These are phyloP conservation scores for Aspergillus saccharolyticus DNA, from an alignment of 495 filamentous ascomycete species.

Conservation along the genomic window DNA sequence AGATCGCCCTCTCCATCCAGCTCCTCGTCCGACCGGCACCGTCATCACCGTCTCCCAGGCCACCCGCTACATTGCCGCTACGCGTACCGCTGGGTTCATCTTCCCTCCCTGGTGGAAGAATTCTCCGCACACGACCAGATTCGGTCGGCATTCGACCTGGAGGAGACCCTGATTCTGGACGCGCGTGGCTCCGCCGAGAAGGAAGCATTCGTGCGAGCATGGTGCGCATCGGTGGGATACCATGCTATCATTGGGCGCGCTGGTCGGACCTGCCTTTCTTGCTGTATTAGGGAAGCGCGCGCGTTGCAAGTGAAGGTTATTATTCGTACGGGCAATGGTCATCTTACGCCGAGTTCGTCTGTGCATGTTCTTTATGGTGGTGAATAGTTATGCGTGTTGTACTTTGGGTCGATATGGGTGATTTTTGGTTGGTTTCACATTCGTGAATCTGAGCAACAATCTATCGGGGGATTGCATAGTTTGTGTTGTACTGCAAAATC, in stretches of 20 bases:
- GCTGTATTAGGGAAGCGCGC: slow-evolving; percentile 65
- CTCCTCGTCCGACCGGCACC: slow-evolving; percentile 2
- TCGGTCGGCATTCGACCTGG: slow-evolving; percentile 16
- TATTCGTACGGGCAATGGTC: slow-evolving; percentile 48
- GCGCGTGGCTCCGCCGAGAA: slow-evolving; percentile 49
- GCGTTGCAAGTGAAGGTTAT: slow-evolving; percentile 63
- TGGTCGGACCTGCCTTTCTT: slow-evolving; percentile 59
- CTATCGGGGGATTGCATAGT: no score
- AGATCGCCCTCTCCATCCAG: slow-evolving; percentile 16
- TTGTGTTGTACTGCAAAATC: no score
- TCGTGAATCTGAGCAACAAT: no score
- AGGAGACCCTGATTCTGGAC: slow-evolving; percentile 47
- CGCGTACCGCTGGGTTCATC: slow-evolving; percentile 50
- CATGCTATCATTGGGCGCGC: slow-evolving; percentile 63
- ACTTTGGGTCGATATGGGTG: no score
- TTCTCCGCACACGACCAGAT: slow-evolving; percentile 6
- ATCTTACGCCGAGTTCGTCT: slow-evolving; percentile 3
- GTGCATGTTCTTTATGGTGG: slow-evolving; percentile 3
- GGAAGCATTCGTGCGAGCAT: slow-evolving; percentile 62
- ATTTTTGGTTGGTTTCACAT: no score
- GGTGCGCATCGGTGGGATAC: slow-evolving; percentile 64
- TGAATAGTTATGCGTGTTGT: no score
- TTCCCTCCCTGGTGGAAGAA: slow-evolving; percentile 45
- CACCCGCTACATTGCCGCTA: slow-evolving; percentile 62
- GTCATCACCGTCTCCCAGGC: slow-evolving; percentile 38